Conservation (phyloP, 768 basidiomycete species). For the Podaxis sp. region DNA sequence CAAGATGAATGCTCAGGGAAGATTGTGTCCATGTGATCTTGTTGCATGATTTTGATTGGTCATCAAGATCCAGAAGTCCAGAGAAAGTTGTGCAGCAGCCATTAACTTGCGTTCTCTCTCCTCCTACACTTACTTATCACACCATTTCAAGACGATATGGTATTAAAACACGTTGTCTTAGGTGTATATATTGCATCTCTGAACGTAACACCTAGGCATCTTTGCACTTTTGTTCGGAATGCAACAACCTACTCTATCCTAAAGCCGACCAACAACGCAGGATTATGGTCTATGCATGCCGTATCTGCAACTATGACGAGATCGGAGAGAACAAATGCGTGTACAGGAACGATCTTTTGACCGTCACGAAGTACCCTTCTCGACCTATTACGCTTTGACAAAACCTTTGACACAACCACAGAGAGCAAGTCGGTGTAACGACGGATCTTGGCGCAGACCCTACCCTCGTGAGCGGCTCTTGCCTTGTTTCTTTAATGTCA, state of each 20-base stretch:
- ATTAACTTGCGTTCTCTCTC: not conserved
- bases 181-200: not conserved
- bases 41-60: not conserved
- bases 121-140: not conserved
- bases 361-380: constrained; percentile 75
- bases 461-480: constrained; percentile 57
- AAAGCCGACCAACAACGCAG: constrained; percentile 84
- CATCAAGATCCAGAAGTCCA: not conserved
- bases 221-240: constrained; percentile 89
- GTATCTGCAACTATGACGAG: constrained; percentile 87
- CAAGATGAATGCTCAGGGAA: no score
- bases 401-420: constrained; percentile 25
- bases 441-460: constrained; percentile 85
- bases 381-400: constrained; percentile 17
- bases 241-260: constrained; percentile 92
- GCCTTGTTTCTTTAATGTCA: not conserved
- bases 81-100: not conserved
- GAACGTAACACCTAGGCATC: constrained; percentile 50
- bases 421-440: constrained; percentile 92
- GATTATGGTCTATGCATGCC: constrained; percentile 86
- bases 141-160: not conserved
- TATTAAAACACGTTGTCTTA: not conserved
- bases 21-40: no score
- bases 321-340: constrained; percentile 85
- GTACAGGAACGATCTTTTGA: constrained; percentile 89